A percentile compares a stretch with the other conserved stretches of the same genome.
These are phyloP conservation scores for Quercus tomentella DNA, from an alignment of 331 rosid genomes.

Conservation along the genomic window DNA sequence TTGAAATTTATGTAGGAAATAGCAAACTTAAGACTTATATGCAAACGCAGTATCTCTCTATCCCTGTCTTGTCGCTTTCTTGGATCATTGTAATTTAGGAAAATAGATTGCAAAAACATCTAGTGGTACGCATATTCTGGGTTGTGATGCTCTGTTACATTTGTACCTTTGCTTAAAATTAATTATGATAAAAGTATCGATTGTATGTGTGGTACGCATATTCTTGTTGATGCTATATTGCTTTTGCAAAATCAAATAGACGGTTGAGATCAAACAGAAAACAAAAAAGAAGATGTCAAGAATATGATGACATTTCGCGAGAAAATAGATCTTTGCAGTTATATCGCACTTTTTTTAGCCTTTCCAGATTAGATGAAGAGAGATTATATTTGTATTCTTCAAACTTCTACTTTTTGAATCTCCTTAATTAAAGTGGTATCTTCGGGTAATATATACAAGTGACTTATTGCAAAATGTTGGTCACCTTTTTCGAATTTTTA, in stretches of 20 bases:
- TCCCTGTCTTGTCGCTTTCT: not conserved
- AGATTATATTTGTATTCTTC: too few relatives aligned
- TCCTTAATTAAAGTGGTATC: not conserved
- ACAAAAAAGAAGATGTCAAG: constrained; percentile 4
- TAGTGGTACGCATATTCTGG: constrained; percentile 34
- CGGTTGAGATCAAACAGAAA: not conserved
- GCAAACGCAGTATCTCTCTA: not conserved
- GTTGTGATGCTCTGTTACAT: not conserved
- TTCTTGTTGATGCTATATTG: not conserved
- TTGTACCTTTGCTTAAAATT: not conserved
- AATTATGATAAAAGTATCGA: not conserved
- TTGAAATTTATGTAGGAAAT: not conserved
- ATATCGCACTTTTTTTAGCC: too few relatives aligned
- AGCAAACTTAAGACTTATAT: not conserved
- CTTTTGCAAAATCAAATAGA: not conserved
- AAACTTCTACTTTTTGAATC: not conserved
- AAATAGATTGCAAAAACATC: not conserved
- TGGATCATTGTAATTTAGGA: not conserved
- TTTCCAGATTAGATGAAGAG: too few relatives aligned
- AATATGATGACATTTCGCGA: constrained; percentile 25
- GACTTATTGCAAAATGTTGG: too few relatives aligned
- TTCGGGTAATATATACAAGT: not conserved
- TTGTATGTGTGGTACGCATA: not conserved
- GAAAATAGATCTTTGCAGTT: not conserved
- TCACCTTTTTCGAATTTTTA: too few relatives aligned